Base-by-base conservation (phyloP, 1,139 yeast species). In the Yamadazyma kanchanaburiensis region DNA sequence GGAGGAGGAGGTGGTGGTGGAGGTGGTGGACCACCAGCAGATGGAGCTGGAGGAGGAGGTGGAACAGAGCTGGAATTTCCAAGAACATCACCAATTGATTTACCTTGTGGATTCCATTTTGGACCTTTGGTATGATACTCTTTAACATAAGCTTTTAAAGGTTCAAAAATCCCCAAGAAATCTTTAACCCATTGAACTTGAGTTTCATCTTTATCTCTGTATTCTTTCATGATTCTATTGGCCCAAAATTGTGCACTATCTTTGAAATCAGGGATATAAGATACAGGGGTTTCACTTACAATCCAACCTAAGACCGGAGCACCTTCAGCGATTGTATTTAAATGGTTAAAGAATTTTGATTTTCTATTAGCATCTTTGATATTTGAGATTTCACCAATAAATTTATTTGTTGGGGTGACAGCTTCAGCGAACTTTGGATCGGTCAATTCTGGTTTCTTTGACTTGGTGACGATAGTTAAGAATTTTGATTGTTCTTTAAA, bases 191-290 rank as follows among this genome's bases (percentile, higher is more conserved):
- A 91, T 32, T 80, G 83, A 14, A 73, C 80, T 33, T 85, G 85
- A 15, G 48, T 47, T 34, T 74, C 69, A 44, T 82, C 89, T 34
- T 74, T 64, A 9, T 80, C 94, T 54, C 75, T 86, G 61, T 63
- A 78, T 39, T 87, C 96, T 58, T 88, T 89, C 55, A 88, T 60
- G 24, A 89, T 81, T 47, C 95, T 74, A 60, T 94, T 89, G 18
- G 95, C 77, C 87, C 96, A 94, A 60, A 89, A 94, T 52, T 83
- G 91, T 22, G 96, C 87, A 24, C 94, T 77, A 48, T 94, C 98
- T 52, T 82, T 85, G 60, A 80, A 84, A 43, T 89, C 96, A 3
- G 83, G 76, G 38, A 94, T 74, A 43, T 71, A 75, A 1, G 87
- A 75, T 12, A 80, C 77, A 0, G 87, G 85, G 4, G 89, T 79